Evolutionary conservation across 2,329 filamentous ascomycete genomes (phyloP), one percentile per base, ranked within the genome.

Genomic region (Colletotrichum euphorbiae): DNA sequence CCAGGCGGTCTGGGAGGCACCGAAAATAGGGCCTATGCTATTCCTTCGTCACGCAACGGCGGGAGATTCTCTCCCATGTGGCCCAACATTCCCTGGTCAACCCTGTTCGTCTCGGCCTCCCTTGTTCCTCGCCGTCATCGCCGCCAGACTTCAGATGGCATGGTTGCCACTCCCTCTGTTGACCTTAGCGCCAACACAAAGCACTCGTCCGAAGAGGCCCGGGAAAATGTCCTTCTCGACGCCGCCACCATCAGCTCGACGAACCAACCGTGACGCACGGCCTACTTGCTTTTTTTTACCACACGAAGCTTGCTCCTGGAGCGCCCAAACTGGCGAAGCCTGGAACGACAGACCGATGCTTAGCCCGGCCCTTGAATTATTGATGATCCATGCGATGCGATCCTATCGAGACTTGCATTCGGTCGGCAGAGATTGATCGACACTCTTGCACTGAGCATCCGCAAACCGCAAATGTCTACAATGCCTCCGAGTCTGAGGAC

Each of bases 51-150:
- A 57, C 62, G 56, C 43, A 62, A 61, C 46, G 56, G 62, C 67
- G 67, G 67, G 67, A 69, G 67, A 69, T 69, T 62, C 43, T n/a
- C 56, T 52, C 15, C 50, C 62, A 59, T 55, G 67, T 62, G 67
- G 67, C 17, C 45, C 33, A 42, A 28, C 21, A 68, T 68, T 68
- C 21, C 61, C 54, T 65, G 46, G 62, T 40, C 55, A 69, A 66
- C 66, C 19, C 33, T 61, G 46, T 15, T 69, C 50, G 33, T 54
- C 61, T 33, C 42, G 17, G 50, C 50, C 24, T 17, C 24, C 38
- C 36, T 55, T 28, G 48, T 17, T 13, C 28, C 19, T 40, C 15
- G 33, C 36, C 50, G 58, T 57, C 43, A 33, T 56, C n/a, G 28
- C 48, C 50, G 43, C 56, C 62, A 62, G 21, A 69, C 50, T 57